phyloP scores from a whole-genome alignment of 306 rosid genomes.

The Pueraria montana region DNA sequence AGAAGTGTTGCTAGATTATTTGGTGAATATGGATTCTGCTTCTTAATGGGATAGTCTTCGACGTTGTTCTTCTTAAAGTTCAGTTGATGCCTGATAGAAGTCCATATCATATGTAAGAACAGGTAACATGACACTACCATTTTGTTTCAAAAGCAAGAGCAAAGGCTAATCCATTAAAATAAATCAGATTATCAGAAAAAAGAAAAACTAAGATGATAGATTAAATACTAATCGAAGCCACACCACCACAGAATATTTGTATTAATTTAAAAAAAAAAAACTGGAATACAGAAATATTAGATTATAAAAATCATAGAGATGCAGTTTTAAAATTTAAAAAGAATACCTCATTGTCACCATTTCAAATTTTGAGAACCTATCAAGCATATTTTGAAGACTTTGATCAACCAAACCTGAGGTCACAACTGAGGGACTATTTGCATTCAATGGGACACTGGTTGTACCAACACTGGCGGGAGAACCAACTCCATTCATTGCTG shows the following conservation, averaged over 20 bases:
- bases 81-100: slow-evolving; percentile 78
- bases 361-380: slow-evolving; percentile 82
- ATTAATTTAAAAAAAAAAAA: not conserved
- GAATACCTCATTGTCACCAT: slow-evolving; percentile 77
- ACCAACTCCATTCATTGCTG: slow-evolving; percentile 79
- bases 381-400: slow-evolving; percentile 63
- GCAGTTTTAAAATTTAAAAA: slow-evolving; percentile 35
- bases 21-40: slow-evolving; percentile 59
- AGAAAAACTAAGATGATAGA: slow-evolving; percentile 5
- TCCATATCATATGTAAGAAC: slow-evolving; percentile 40
- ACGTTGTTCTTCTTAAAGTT: slow-evolving; percentile 73
- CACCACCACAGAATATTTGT: slow-evolving; percentile 11
- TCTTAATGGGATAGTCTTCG: slow-evolving; percentile 57
- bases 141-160: slow-evolving; percentile 11
- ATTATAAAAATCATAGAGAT: slow-evolving; percentile 29
- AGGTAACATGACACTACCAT: slow-evolving; percentile 19
- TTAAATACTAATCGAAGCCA: slow-evolving; percentile 26
- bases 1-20: slow-evolving; percentile 55
- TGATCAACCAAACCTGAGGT: slow-evolving; percentile 66
- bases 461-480: slow-evolving; percentile 94
- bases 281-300: slow-evolving; percentile 11
- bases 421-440: slow-evolving; percentile 87
- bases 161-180: slow-evolving; percentile 29
- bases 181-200: not conserved
- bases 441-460: slow-evolving; percentile 70